Evolutionary conservation across 805 yeast species (phyloP).

Genomic region (Saturnispora galanensis): DNA sequence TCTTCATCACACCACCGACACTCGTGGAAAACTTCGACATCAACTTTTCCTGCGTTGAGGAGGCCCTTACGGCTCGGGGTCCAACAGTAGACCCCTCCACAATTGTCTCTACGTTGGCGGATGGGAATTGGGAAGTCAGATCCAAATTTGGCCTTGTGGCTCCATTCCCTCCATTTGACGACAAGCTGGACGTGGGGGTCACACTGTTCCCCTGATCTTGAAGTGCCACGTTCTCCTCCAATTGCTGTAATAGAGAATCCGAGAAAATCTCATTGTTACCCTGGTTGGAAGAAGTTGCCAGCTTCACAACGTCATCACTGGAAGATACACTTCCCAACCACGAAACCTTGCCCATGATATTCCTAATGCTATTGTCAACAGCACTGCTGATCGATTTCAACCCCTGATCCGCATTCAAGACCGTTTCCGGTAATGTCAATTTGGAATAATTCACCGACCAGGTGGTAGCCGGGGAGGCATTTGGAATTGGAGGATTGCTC

Average conservation of each 20-base stretch:
- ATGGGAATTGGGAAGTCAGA: conserved; percentile 3
- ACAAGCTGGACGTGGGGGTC: conserved; percentile 25
- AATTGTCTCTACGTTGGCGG: conserved; percentile 7
- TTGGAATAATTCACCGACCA: conserved; percentile 12
- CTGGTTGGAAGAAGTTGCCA: neutral
- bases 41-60: conserved; percentile 20
- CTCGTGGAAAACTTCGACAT: conserved; percentile 23
- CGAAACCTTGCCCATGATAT: conserved; percentile 26
- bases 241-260: conserved; percentile 21
- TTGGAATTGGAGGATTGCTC: conserved; percentile 6
- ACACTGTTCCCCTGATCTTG: conserved; percentile 14
- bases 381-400: conserved; percentile 26
- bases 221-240: conserved; percentile 24
- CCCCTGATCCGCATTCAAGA: conserved; percentile 30
- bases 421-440: conserved; percentile 11
- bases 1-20: conserved; percentile 29
- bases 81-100: conserved; percentile 3
- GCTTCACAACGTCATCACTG: conserved; percentile 6
- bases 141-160: conserved; percentile 7
- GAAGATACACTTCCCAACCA: conserved; percentile 18
- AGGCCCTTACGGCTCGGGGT: conserved; percentile 6
- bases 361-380: conserved; percentile 27
- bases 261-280: conserved; percentile 12
- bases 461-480: conserved; percentile 5
- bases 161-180: conserved; percentile 12